These are phyloP conservation scores for Scheffersomyces cryptocercus DNA, from an alignment of 1,139 yeast genomes.

Conservation along the genomic window DNA sequence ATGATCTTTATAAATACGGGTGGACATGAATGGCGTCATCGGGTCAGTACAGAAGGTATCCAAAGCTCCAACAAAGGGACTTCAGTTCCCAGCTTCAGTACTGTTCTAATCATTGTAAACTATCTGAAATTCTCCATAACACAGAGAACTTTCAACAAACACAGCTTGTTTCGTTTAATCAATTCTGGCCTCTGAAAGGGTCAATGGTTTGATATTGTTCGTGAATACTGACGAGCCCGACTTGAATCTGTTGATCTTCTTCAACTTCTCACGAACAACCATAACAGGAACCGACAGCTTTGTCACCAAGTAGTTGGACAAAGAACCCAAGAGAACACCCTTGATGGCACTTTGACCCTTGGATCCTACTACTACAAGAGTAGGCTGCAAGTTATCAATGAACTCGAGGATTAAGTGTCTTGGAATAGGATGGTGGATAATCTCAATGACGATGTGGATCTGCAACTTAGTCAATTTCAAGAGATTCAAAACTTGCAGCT, in stretches of 20 bases:
- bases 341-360: slow-evolving; percentile 75
- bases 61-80: too few species aligned
- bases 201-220: slow-evolving; percentile 50
- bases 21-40: too few species aligned
- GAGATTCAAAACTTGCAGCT: slow-evolving; percentile 58
- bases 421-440: slow-evolving; percentile 84
- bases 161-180: slow-evolving; percentile 23
- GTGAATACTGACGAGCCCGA: slow-evolving; percentile 46
- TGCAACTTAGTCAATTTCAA: slow-evolving; percentile 72
- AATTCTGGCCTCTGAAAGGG: slow-evolving; percentile 51
- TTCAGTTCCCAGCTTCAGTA: too few species aligned
- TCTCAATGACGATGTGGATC: slow-evolving; percentile 74
- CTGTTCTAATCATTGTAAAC: too few species aligned
- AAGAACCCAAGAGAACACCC: slow-evolving; percentile 74
- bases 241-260: slow-evolving; percentile 66
- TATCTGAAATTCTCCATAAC: not conserved
- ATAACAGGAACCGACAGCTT: slow-evolving; percentile 84
- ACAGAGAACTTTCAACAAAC: slow-evolving; percentile 7
- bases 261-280: slow-evolving; percentile 84
- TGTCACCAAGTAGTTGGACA: slow-evolving; percentile 75
- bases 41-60: too few species aligned
- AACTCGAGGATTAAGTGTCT: slow-evolving; percentile 81
- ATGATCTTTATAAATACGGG: too few species aligned
- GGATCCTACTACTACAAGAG: slow-evolving; percentile 80
- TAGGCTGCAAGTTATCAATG: slow-evolving; percentile 80